Evolutionary conservation across 169 alveolate species (phyloP), one percentile per base, ranked within the genome.

Genomic region (Plasmodium chabaudi): DNA sequence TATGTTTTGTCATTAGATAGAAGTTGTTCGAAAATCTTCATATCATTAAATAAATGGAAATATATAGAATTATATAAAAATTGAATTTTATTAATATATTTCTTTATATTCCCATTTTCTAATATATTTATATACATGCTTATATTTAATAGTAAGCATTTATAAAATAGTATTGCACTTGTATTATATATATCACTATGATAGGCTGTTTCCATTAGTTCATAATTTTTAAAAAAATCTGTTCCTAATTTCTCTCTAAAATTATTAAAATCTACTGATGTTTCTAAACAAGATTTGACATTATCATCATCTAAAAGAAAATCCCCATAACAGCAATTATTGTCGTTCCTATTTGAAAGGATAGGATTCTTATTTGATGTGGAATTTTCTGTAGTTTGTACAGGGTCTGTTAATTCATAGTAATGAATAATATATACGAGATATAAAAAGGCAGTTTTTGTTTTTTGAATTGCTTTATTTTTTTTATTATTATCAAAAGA

Each of bases 161-260:
- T 67, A 67, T 67, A 82, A 67, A 53, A 59, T 39, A 82, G 34
- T 13, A 51, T 27, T 13, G 90, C 57, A 27, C 21, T 56, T 9
- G 15, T 67, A 27, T 51, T 82, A 56, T 82, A 82, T 4, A 82
- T 53, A 25, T 82, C 90, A 39, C 68, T 82, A 42, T 82, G 84
- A 71, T 67, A 82, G 5, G 63, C 90, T 56, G 90, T 82, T 67
- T 82, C 84, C 72, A 82, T 53, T 46, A 63, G 47, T 34, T 75
- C 64, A 39, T 74, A 74, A 27, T 9, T 42, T 34, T 65, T 7
- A 65, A 65, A 46, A 65, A 68, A 42, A 15, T 21, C 12, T 55
- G 44, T 15, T 19, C 12, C 55, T 53, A 63, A 47, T 6, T 34
- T 63, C 19, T 23, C 17, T 34, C 42, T 34, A 34, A 34, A 34